Evolutionary conservation across 176 grass and related monocot genomes (phyloP).

Genomic region (Guadua angustifolia): DNA sequence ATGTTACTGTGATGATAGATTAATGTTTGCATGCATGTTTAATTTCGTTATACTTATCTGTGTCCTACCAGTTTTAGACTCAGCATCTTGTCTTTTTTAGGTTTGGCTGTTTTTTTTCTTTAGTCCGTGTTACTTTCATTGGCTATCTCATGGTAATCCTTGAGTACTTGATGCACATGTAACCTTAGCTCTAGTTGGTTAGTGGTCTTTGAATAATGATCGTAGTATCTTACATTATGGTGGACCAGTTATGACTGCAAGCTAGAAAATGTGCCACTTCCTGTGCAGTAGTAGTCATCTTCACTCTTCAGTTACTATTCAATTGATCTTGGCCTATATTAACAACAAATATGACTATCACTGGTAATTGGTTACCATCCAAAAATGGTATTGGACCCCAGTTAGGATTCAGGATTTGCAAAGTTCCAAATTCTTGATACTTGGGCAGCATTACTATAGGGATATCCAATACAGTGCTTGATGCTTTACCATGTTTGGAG

Average conservation of each 20-base stretch:
- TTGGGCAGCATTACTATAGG: background rate
- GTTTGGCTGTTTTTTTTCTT: conserved; percentile 13
- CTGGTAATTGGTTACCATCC: background rate
- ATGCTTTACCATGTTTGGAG: conserved; percentile 21
- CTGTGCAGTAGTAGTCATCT: background rate
- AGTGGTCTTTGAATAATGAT: background rate
- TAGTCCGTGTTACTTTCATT: conserved; percentile 19
- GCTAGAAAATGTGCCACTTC: conserved; percentile 26
- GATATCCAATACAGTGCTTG: background rate
- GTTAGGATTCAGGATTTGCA: background rate
- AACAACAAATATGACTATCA: background rate
- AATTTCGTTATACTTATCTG: conserved; percentile 10
- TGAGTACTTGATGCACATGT: conserved; percentile 22
- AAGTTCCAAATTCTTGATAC: background rate
- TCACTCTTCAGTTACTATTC: background rate
- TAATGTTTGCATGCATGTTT: conserved; percentile 9
- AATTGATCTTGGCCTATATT: background rate
- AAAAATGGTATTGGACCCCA: background rate
- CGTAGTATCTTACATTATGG: background rate
- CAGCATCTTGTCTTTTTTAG: background rate
- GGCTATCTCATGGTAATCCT: conserved; percentile 8
- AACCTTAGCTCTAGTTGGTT: conserved; percentile 7
- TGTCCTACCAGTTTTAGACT: conserved; percentile 22
- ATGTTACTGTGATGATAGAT: conserved; percentile 33
- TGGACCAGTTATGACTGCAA: background rate